Base-by-base conservation (phyloP, 495 filamentous ascomycete species). In the Xylaria telfairii region DNA sequence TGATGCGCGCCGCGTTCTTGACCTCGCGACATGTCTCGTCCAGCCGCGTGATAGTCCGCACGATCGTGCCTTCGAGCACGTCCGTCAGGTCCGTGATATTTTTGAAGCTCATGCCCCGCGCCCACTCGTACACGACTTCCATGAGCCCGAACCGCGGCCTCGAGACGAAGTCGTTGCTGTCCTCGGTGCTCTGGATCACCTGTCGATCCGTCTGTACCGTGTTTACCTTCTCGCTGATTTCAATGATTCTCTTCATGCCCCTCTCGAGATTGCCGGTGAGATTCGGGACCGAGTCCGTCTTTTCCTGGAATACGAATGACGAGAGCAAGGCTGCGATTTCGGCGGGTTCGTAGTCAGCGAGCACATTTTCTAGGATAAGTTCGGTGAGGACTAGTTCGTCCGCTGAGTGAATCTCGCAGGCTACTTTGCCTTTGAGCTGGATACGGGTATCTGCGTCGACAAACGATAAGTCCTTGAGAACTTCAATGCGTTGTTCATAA, bases 121-220 rank as follows among this genome's bases (percentile, higher is more conserved):
- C 96, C 96, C 96, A 99, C 82, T 99, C 96, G 78, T 98, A 97
- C 19, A 99, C 96, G 0, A 99, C 96, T 80, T 99, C 96, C 75
- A 96, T 93, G 59, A 99, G 87, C 0, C 95, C 95, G 77, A 99
- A 99, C 17, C 94, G 87, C 10, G 94, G 93, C 51, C 90, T 85
- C 72, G 88, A 93, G 54, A 92, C 92, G 74, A 98, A 98, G 79
- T 99, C 94, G 77, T 95, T 97, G 68, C 88, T 90, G 74, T 97
- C 94, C 59, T 98, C 96, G 56, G 90, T 87, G 15, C 92, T 91
- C 68, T 97, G 89, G 73, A 97, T 93, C 21, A 99, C 94, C 81
- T 98, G 96, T 78, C 96, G 92, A 66, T 90, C 81, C 37, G 91
- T 91, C 82, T 99, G 96, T 66, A 92, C 89, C 41, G 88, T 85